phyloP scores from a whole-genome alignment of 768 basidiomycete species.

The Mycena metata region DNA sequence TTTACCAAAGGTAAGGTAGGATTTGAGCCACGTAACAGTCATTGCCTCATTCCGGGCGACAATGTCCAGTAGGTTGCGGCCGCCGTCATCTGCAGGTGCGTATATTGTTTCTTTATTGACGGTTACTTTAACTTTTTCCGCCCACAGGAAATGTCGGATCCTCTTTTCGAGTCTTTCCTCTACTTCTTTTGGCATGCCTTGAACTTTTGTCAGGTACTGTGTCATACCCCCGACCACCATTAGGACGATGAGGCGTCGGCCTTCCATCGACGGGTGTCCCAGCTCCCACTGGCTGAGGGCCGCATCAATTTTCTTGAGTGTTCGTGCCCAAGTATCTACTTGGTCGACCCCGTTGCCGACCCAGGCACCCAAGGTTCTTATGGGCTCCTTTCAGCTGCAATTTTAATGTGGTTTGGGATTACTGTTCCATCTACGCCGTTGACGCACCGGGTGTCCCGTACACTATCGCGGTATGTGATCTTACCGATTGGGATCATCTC shows the following conservation, averaged over 20 bases:
- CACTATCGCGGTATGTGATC: neutral
- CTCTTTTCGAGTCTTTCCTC: constrained; percentile 2
- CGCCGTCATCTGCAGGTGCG: constrained; percentile 16
- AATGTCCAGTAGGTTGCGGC: constrained; percentile 15
- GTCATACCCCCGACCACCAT: constrained; percentile 34
- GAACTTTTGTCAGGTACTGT: constrained; percentile 33
- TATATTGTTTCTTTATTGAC: constrained; percentile 1
- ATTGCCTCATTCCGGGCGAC: constrained; percentile 31
- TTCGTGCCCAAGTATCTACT: neutral
- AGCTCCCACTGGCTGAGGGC: constrained; percentile 4
- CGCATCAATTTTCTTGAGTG: constrained; percentile 3
- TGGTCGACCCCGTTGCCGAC: constrained; percentile 2
- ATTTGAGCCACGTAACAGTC: too few relatives aligned
- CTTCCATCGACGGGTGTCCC: constrained; percentile 34
- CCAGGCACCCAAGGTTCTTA: constrained; percentile 5
- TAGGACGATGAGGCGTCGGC: constrained; percentile 12
- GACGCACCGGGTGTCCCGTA: neutral
- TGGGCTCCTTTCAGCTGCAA: constrained; percentile 6
- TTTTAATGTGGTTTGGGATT: neutral
- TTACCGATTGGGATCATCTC: neutral
- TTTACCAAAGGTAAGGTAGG: too few relatives aligned
- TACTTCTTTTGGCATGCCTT: constrained; percentile 40
- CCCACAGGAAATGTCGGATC: neutral
- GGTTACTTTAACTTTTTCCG: neutral
- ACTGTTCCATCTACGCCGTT: neutral